Base-by-base conservation (phyloP, 164 flowering plant genomes). In the Liriodendron chinense region DNA sequence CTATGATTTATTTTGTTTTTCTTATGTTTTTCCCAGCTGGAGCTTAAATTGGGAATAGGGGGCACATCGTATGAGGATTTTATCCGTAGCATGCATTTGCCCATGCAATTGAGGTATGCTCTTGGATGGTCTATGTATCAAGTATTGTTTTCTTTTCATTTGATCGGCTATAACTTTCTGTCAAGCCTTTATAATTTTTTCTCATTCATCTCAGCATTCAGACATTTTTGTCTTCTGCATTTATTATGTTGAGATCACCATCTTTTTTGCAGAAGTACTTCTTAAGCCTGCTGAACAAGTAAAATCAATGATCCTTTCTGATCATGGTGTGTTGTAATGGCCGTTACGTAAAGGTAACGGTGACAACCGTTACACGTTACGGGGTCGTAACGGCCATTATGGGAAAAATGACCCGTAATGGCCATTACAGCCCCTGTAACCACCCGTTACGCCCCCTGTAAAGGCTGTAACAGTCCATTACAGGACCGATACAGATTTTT, bases 61-160 rank as follows among this genome's bases (percentile, higher is more conserved):
- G 99, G 99, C 74, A 95, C 98, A 59, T 93, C 99, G 50, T 93
- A 95, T 86, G 92, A 78, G 73, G 97, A 95, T 86, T 93, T 93
- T 70, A 95, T 95, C 61, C 88, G 82, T 0, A 95, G 83, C 72
- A 70, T 95, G 90, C 95, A 95, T 80, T 85, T 95, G 63, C 99
- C 99, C 1, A 79, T 92, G 93, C 99, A 93, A 77, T 82, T 95
- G 85, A 95, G 98, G 98, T 95, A 87, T 59, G 23, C 25, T 2
- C 9, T 7, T 47, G 43, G 43, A 12, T 21, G 1, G 20, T 43
- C 24, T 26, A 7, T 61, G 28, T 14, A 24, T 73, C 12, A 28
- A 49, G 50, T 23, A 3, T 13, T 12, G 28, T 53, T 71, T 53
- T 43, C 20, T 57, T 61, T n/a, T 23, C 56, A 12, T 13, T 23